Conservation (phyloP, 805 yeast species). For the Brettanomyces naardenensis region DNA sequence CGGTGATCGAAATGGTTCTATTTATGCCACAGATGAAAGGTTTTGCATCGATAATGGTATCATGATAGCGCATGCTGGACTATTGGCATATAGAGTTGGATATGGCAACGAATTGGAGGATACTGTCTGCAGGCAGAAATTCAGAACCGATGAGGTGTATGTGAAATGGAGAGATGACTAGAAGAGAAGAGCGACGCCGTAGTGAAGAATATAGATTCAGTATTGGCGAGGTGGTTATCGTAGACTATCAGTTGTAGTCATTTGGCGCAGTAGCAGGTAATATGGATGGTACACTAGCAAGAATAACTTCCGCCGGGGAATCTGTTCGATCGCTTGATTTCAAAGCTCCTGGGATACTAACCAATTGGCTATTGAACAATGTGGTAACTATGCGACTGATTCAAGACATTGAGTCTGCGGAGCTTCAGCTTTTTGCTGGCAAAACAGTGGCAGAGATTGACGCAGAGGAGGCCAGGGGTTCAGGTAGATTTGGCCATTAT, state of each 20-base stretch:
- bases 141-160: conserved; percentile 88
- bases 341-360: conserved; percentile 16
- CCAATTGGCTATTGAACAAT: conserved; percentile 16
- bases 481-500: conserved; percentile 17
- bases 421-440: conserved; percentile 12
- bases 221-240: no score
- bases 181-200: no score
- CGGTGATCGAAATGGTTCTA: conserved; percentile 76
- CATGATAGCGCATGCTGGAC: conserved; percentile 98
- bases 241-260: no score
- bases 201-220: no score
- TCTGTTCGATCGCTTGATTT: conserved; percentile 15
- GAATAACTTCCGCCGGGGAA: no score
- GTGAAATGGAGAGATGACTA: conserved; percentile 82
- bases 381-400: conserved; percentile 15
- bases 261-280: no score
- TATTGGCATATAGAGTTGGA: conserved; percentile 79
- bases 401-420: conserved; percentile 17
- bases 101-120: conserved; percentile 49
- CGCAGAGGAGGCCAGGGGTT: conserved; percentile 1
- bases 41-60: conserved; percentile 97
- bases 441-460: conserved; percentile 7
- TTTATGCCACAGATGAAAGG: conserved; percentile 92
- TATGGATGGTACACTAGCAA: no score
- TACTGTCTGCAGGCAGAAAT: conserved; percentile 87